Evolutionary conservation across 2,329 filamentous ascomycete genomes (phyloP).

Genomic region (Colletotrichum melonis): DNA sequence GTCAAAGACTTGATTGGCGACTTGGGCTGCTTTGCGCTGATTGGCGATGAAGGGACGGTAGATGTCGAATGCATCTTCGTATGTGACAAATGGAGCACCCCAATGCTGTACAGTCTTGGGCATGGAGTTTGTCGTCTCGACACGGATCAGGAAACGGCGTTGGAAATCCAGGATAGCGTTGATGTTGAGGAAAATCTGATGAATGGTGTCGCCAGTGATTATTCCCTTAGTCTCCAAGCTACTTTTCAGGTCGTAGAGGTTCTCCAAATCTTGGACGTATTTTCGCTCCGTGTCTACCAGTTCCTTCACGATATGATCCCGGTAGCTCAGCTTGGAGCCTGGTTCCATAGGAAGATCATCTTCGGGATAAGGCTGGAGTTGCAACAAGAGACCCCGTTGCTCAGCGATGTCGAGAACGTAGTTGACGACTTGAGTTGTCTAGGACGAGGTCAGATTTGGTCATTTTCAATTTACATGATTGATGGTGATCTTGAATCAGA

Average conservation of each 20-base stretch:
- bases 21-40: conserved; percentile 87
- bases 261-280: conserved; percentile 97
- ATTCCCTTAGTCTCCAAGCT: conserved; percentile 88
- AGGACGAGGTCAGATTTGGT: conserved; percentile 8
- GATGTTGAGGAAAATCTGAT: conserved; percentile 96
- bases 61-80: conserved; percentile 89
- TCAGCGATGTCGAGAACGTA: conserved; percentile 89
- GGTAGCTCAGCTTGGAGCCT: conserved; percentile 76
- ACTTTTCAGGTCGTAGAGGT: conserved; percentile 92
- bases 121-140: conserved; percentile 94
- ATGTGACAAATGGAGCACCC: conserved; percentile 89
- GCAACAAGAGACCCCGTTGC: conserved; percentile 77
- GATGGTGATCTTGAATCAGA: not conserved
- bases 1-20: conserved; percentile 87
- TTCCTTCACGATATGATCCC: conserved; percentile 92
- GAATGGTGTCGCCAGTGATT: conserved; percentile 88
- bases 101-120: conserved; percentile 84
- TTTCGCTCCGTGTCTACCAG: conserved; percentile 95
- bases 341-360: conserved; percentile 63
- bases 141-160: conserved; percentile 91
- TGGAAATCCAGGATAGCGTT: conserved; percentile 96
- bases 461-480: conserved; percentile 1
- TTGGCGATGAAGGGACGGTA: conserved; percentile 99
- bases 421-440: conserved; percentile 91
- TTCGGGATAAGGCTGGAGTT: conserved; percentile 68